A percentile compares a stretch with the other conserved stretches of the same genome.
Evolutionary conservation across 768 basidiomycete species (phyloP).

Genomic region (Sarcodon aspratus): DNA sequence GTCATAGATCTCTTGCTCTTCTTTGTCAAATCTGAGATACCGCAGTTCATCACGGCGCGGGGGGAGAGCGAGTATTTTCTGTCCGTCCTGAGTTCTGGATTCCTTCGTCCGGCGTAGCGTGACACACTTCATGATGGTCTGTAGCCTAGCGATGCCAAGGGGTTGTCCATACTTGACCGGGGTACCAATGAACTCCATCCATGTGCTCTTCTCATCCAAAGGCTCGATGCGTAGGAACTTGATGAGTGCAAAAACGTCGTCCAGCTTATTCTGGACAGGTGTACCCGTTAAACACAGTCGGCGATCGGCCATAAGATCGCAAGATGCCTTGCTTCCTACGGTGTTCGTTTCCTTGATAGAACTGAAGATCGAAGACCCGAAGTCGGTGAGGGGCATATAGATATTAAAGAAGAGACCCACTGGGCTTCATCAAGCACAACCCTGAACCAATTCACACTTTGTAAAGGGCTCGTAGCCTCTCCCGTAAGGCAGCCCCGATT

Average conservation of each 20-base stretch:
- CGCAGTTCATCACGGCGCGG: conserved; percentile 84
- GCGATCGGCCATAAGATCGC: conserved; percentile 88
- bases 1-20: conserved; percentile 82
- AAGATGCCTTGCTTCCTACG: conserved; percentile 89
- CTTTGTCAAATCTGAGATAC: conserved; percentile 70
- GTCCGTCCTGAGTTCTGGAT: conserved; percentile 67
- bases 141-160: conserved; percentile 84
- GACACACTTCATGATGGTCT: conserved; percentile 94
- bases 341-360: conserved; percentile 96
- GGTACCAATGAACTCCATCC: conserved; percentile 88
- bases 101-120: conserved; percentile 96
- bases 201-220: conserved; percentile 85
- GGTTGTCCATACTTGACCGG: conserved; percentile 90
- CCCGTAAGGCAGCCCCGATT: conserved; percentile 30
- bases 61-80: conserved; percentile 78
- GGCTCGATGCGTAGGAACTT: conserved; percentile 90
- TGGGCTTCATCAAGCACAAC: conserved; percentile 92
- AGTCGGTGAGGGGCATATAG: neutral
- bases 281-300: conserved; percentile 95
- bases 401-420: conserved; percentile 38
- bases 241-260: conserved; percentile 94
- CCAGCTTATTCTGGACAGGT: conserved; percentile 97
- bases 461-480: conserved; percentile 68
- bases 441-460: conserved; percentile 93
- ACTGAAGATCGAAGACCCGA: conserved; percentile 28